Base-by-base conservation (phyloP, 257 asterid genomes). In the Haberlea rhodopensis region DNA sequence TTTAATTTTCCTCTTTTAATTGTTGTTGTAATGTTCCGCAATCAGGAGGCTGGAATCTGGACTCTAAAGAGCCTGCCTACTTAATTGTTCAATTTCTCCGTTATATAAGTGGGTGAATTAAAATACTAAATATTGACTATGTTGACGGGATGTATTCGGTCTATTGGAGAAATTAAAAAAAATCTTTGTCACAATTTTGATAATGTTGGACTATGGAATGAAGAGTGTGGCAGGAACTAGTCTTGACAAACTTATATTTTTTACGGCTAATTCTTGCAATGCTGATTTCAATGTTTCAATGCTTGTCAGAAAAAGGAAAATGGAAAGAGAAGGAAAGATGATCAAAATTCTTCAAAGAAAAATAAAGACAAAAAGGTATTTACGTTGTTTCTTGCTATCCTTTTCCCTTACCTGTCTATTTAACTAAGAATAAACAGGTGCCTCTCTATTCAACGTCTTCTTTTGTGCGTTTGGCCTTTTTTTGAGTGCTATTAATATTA, bases 251-350 rank as follows among this genome's bases (percentile, higher is more conserved):
- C 58, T 23, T 18, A 53, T 25, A 43, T 67, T n/a, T 49, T 66
- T 13, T 60, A 34, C 66, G 62, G 70, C 67, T 63, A 40, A 0
- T 34, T 77, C 55, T 46, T 60, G 65, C 40, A 54, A 23, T 57
- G 43, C 66, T 73, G 53, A 73, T 58, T 59, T 53, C 26, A 31
- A 46, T 59, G 58, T 48, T 32, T 46, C 67, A 32, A 43, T 76
- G 43, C 65, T 65, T 68, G 72, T 78, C 95, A 91, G 95, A 87
- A 82, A 73, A 91, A 86, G 82, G 98, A 88, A 78, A 86, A 68
- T 62, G 91, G 96, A 62, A 91, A 86, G 87, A 84, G 95, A 79
- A 85, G 95, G 84, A 91, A 91, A 78, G 96, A 91, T 15, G 98
- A 88, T 56, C 83, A 79, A 57, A 71, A 57, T 73, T 75, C 79